These are phyloP conservation scores for Dictyostelium firmibasis DNA, from an alignment of 78 protist species.

Conservation along the genomic window DNA sequence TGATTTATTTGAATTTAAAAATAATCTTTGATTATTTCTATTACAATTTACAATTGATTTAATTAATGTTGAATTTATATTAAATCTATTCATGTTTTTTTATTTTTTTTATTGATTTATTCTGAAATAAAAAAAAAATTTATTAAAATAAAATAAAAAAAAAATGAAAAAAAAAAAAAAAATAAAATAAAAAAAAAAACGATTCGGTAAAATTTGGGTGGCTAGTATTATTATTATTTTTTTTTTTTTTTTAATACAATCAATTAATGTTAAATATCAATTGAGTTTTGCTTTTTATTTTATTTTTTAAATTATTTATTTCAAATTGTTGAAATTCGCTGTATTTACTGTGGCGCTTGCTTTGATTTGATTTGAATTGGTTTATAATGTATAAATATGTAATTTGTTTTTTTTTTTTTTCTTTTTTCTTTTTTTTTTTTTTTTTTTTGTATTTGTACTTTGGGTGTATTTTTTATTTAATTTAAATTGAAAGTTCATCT, in stretches of 20 bases:
- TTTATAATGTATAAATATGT: neutral
- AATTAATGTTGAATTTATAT: neutral
- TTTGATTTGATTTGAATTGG: neutral
- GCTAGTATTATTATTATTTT: too few relatives aligned
- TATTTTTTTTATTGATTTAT: too few relatives aligned
- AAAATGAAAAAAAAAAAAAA: neutral
- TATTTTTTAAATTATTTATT: neutral
- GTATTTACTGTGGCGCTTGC: neutral
- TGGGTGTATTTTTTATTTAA: neutral
- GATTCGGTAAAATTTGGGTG: too few relatives aligned
- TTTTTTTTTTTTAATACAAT: neutral
- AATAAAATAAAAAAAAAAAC: too few relatives aligned
- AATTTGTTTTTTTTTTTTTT: neutral
- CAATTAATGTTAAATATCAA: neutral
- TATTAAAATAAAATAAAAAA: neutral
- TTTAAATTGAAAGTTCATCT: conserved; percentile 65
- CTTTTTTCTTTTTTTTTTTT: neutral
- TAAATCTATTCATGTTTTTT: neutral
- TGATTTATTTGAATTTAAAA: neutral
- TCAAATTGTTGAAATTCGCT: neutral
- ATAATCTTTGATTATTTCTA: neutral
- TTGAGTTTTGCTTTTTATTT: neutral
- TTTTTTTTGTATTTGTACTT: neutral
- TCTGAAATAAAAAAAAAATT: too few relatives aligned
- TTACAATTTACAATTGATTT: neutral